Percentiles rank a stretch among this genome's conserved stretches.
Conservation (phyloP, 495 filamentous ascomycete species). For the Cenococcum geophilum region DNA sequence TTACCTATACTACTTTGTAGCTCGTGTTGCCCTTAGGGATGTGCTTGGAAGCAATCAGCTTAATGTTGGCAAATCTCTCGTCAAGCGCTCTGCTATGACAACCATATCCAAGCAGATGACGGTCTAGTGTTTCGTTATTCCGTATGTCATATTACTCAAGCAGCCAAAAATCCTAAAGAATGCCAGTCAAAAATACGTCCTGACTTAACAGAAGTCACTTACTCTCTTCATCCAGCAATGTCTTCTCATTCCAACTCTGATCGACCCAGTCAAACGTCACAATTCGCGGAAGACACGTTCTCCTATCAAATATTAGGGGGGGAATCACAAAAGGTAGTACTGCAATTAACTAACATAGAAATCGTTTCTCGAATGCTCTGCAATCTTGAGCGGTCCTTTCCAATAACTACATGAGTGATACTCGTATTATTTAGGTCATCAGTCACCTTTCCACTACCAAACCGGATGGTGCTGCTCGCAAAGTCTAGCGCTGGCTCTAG, state of each 20-base stretch:
- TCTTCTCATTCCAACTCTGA: conserved; percentile 72
- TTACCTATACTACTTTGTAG: no score
- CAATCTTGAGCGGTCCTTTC: conserved; percentile 36
- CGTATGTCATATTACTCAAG: no score
- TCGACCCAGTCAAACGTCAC: conserved; percentile 68
- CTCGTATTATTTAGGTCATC: conserved; percentile 44
- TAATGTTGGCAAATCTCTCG: no score
- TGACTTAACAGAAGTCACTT: background rate
- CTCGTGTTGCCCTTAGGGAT: no score
- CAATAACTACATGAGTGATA: conserved; percentile 63
- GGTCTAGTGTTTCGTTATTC: no score
- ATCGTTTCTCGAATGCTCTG: conserved; percentile 43
- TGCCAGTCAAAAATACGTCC: no score
- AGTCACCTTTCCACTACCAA: conserved; percentile 30
- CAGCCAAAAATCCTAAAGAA: no score
- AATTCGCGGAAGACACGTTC: conserved; percentile 58
- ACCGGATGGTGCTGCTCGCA: conserved; percentile 17
- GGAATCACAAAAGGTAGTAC: conserved; percentile 9
- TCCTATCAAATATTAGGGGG: conserved; percentile 18
- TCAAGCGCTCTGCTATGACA: no score
- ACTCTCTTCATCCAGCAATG: conserved; percentile 66
- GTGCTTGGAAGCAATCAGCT: no score
- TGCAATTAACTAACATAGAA: conserved; percentile 24
- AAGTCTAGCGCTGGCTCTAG: conserved; percentile 5
- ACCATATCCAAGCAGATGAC: no score